Evolutionary conservation across 192 early-diverging fungal species (phyloP).

Genomic region (Entomortierella lignicola): DNA sequence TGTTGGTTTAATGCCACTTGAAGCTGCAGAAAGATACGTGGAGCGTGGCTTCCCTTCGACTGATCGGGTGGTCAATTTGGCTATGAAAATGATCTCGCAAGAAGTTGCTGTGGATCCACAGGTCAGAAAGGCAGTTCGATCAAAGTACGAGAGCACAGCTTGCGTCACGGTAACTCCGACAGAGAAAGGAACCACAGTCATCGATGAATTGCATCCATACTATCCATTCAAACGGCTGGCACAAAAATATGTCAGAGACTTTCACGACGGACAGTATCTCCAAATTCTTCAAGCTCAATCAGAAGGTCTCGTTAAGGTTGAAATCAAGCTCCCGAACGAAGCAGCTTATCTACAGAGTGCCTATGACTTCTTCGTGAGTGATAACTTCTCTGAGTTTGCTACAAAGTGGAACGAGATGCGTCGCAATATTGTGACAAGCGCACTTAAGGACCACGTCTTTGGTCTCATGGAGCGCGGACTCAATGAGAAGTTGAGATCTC

Average conservation of each 20-base stretch:
- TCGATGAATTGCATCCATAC: slow-evolving; percentile 83
- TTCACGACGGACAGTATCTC: slow-evolving; percentile 81
- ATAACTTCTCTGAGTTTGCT: slow-evolving; percentile 68
- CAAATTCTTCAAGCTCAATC: slow-evolving; percentile 78
- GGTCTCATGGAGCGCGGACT: slow-evolving; percentile 80
- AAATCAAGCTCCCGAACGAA: slow-evolving; percentile 63
- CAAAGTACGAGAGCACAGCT: slow-evolving; percentile 75
- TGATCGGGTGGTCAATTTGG: slow-evolving; percentile 66
- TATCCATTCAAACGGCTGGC: slow-evolving; percentile 88
- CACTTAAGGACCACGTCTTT: slow-evolving; percentile 74
- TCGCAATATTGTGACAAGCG: slow-evolving; percentile 67
- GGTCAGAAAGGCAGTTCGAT: slow-evolving; percentile 80
- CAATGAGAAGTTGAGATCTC: slow-evolving; percentile 76
- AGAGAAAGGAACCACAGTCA: slow-evolving; percentile 78
- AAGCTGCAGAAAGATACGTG: slow-evolving; percentile 65
- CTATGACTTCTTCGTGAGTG: slow-evolving; percentile 65
- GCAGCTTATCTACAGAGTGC: slow-evolving; percentile 63
- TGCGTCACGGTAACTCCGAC: slow-evolving; percentile 83
- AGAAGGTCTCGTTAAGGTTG: slow-evolving; percentile 74
- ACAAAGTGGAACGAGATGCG: slow-evolving; percentile 84
- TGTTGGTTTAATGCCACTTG: slow-evolving; percentile 58
- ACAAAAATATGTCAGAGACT: slow-evolving; percentile 78
- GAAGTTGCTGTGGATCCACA: slow-evolving; percentile 86
- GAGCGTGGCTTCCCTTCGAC: slow-evolving; percentile 60
- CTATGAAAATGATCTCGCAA: slow-evolving; percentile 75